Percentiles rank a stretch among this genome's conserved stretches.
These are phyloP conservation scores for Stachybotrys elegans DNA, from an alignment of 2,329 filamentous ascomycete genomes.

Conservation along the genomic window DNA sequence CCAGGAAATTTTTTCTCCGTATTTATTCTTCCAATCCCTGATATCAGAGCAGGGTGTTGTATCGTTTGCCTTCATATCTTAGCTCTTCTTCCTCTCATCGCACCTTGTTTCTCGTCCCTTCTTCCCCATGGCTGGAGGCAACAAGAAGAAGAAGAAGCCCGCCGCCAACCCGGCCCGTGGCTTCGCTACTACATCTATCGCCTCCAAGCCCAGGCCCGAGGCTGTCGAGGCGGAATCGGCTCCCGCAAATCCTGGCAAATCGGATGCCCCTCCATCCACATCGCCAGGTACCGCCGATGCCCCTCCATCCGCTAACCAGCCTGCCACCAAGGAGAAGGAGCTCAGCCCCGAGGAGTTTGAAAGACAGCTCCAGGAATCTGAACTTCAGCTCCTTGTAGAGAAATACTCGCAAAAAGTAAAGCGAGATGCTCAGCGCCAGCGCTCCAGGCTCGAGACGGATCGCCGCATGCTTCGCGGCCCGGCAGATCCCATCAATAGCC, in stretches of 20 bases:
- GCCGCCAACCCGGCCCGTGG: conserved; percentile 82
- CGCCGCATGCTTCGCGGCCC: conserved; percentile 75
- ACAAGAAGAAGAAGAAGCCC: conserved; percentile 88
- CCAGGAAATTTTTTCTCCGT: no score
- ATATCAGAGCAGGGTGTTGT: background rate
- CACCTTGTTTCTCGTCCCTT: conserved; percentile 3
- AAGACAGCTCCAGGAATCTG: conserved; percentile 80
- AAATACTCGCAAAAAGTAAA: conserved; percentile 75
- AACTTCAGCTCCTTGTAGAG: conserved; percentile 82
- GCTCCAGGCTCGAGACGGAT: conserved; percentile 76
- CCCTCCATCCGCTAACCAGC: conserved; percentile 24
- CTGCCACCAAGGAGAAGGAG: conserved; percentile 33
- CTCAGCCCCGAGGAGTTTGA: conserved; percentile 87
- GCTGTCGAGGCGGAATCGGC: conserved; percentile 30
- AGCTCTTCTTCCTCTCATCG: background rate
- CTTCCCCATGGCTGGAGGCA: conserved; percentile 54
- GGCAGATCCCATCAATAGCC: conserved; percentile 65
- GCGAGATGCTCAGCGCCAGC: conserved; percentile 73
- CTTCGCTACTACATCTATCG: conserved; percentile 89
- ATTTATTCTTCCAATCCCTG: no score
- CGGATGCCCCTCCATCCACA: conserved; percentile 19
- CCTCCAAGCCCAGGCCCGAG: conserved; percentile 73
- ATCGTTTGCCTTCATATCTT: no score
- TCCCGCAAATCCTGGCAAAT: conserved; percentile 28
- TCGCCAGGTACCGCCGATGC: conserved; percentile 16